phyloP scores from a whole-genome alignment of 2,329 filamentous ascomycete genomes.

The Phyllosticta paracitricarpa region DNA sequence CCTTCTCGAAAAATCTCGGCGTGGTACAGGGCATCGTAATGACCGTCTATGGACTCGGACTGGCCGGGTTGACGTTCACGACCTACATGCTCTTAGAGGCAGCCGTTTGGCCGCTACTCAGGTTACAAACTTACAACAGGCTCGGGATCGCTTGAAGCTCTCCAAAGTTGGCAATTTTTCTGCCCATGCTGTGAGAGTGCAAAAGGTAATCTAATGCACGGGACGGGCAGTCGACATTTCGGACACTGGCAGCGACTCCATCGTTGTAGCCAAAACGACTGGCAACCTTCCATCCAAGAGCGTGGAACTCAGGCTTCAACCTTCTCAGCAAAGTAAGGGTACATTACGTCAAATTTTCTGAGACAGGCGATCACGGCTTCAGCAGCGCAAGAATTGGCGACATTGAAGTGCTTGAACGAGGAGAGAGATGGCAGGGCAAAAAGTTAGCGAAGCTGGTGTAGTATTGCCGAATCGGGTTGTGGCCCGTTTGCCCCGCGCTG shows the following conservation, averaged over 20 bases:
- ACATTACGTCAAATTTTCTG: not conserved
- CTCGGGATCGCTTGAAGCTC: slow-evolving; percentile 1
- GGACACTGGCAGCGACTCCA: not conserved
- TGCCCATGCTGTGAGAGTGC: not conserved
- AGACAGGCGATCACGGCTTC: not conserved
- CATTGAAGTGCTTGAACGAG: not conserved
- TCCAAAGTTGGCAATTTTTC: not conserved
- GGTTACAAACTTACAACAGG: slow-evolving; percentile 1
- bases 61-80: slow-evolving; percentile 9
- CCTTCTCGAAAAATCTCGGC: not conserved
- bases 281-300: not conserved
- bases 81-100: slow-evolving; percentile 10
- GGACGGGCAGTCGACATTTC: not conserved
- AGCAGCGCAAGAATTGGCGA: not conserved
- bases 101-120: slow-evolving; percentile 12
- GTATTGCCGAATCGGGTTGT: not conserved
- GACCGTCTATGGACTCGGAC: slow-evolving; percentile 7
- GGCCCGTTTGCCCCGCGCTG: not conserved
- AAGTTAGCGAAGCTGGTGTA: not conserved
- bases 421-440: not conserved
- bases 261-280: not conserved
- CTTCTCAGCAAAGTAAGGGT: not conserved
- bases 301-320: not conserved
- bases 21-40: slow-evolving; percentile 8
- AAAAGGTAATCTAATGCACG: not conserved